These are phyloP conservation scores for Penicillium lividum DNA, from an alignment of 495 filamentous ascomycete genomes.

Conservation along the genomic window DNA sequence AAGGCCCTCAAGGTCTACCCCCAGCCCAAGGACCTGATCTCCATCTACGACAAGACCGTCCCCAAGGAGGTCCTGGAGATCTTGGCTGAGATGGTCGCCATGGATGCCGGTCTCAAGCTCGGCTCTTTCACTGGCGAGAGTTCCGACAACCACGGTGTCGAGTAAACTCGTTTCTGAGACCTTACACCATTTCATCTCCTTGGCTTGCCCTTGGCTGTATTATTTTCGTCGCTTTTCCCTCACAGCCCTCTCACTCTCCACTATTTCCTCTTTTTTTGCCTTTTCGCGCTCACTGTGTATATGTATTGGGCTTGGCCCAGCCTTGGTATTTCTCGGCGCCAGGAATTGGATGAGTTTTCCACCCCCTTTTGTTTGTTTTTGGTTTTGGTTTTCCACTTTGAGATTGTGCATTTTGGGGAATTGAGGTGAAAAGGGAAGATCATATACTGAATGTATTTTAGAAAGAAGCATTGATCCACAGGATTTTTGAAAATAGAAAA, in stretches of 20 bases:
- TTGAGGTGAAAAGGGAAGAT: constrained; percentile 5
- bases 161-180: constrained; percentile 25
- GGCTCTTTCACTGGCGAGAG: constrained; percentile 47
- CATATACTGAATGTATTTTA: constrained; percentile 24
- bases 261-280: constrained; percentile 7
- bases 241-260: constrained; percentile 13
- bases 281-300: constrained; percentile 15
- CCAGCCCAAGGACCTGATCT: constrained; percentile 85
- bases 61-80: constrained; percentile 93
- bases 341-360: constrained; percentile 25
- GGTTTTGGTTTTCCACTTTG: constrained; percentile 1
- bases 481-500: constrained; percentile 12
- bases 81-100: constrained; percentile 95
- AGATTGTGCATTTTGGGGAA: constrained; percentile 10
- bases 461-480: constrained; percentile 12
- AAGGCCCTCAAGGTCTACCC: constrained; percentile 98
- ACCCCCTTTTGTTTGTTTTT: constrained; percentile 9
- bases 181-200: constrained; percentile 4
- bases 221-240: constrained; percentile 10
- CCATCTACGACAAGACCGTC: constrained; percentile 97
- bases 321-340: constrained; percentile 44
- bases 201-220: constrained; percentile 15
- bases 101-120: constrained; percentile 72
- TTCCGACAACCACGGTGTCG: constrained; percentile 42
- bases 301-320: constrained; percentile 29